Percentiles rank a stretch among this genome's conserved stretches.
Conservation (phyloP, 2,329 filamentous ascomycete species). For the Trichoderma oligosporum region DNA sequence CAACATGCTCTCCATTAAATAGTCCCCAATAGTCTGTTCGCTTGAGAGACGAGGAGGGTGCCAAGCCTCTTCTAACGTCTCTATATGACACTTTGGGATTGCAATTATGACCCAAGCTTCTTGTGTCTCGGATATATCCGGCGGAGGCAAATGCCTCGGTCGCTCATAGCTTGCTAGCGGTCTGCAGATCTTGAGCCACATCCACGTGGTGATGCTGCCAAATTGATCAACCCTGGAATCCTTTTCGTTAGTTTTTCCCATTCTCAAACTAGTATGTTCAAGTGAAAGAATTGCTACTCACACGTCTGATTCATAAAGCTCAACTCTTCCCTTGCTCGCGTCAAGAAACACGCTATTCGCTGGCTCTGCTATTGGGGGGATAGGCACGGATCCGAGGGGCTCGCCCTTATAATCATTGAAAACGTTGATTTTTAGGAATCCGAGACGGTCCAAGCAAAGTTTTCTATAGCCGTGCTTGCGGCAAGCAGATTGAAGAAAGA, state of each 20-base stretch:
- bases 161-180: slow-evolving; percentile 18
- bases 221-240: background rate
- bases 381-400: background rate
- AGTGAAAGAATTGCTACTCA: slow-evolving; percentile 12
- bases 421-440: slow-evolving; percentile 20
- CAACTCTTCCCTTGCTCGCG: slow-evolving; percentile 21
- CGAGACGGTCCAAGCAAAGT: slow-evolving; percentile 25
- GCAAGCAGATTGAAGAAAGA: slow-evolving; percentile 22
- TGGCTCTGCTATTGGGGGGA: background rate
- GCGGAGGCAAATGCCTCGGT: background rate
- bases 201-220: slow-evolving; percentile 21
- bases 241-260: background rate
- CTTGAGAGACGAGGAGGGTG: background rate
- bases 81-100: slow-evolving; percentile 22
- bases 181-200: slow-evolving; percentile 27
- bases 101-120: slow-evolving; percentile 23
- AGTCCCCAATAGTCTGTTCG: background rate
- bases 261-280: too few relatives aligned
- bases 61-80: slow-evolving; percentile 26
- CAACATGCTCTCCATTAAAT: background rate
- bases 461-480: slow-evolving; percentile 24
- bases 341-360: slow-evolving; percentile 10
- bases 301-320: slow-evolving; percentile 25
- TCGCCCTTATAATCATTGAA: background rate
- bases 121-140: slow-evolving; percentile 15